Percentiles rank a stretch among this genome's conserved stretches.
These are phyloP conservation scores for Penicillium parvum DNA, from an alignment of 495 filamentous ascomycete species.

Conservation along the genomic window DNA sequence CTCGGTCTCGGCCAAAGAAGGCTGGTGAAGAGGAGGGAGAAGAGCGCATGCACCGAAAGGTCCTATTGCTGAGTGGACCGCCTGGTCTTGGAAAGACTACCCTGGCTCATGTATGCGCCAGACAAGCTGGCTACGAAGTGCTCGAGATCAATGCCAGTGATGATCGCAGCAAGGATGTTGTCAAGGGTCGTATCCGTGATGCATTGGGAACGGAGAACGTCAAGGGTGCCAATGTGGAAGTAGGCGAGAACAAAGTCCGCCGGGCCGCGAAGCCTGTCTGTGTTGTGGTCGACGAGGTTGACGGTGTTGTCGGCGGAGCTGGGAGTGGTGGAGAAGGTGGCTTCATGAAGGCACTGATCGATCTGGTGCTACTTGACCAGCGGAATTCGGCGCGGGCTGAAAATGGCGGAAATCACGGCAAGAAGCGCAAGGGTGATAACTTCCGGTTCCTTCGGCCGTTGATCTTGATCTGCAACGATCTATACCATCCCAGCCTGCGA, in stretches of 20 bases:
- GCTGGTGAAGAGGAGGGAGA: slow-evolving; percentile 44
- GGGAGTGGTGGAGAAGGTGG: slow-evolving; percentile 71
- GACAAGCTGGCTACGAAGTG: slow-evolving; percentile 91
- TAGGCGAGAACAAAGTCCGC: slow-evolving; percentile 56
- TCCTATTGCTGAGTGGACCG: slow-evolving; percentile 83
- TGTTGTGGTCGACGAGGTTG: slow-evolving; percentile 92
- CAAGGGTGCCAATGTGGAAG: slow-evolving; percentile 68
- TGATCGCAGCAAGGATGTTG: slow-evolving; percentile 91
- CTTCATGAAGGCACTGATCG: slow-evolving; percentile 91
- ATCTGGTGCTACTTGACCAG: slow-evolving; percentile 78
- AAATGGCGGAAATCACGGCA: slow-evolving; percentile 29
- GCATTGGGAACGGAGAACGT: slow-evolving; percentile 89
- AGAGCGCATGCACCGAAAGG: slow-evolving; percentile 72
- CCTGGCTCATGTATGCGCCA: slow-evolving; percentile 90
- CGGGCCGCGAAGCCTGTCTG: slow-evolving; percentile 85
- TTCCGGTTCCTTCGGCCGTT: slow-evolving; percentile 84
- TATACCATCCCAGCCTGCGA: slow-evolving; percentile 87
- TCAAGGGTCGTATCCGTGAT: slow-evolving; percentile 83
- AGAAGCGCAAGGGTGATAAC: slow-evolving; percentile 67
- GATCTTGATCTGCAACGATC: slow-evolving; percentile 93
- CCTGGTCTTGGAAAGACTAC: slow-evolving; percentile 96
- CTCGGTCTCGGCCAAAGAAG: slow-evolving; percentile 50
- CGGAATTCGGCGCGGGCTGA: slow-evolving; percentile 59
- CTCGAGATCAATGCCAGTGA: slow-evolving; percentile 96
- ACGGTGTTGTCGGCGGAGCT: slow-evolving; percentile 80